Percentiles rank a stretch among this genome's conserved stretches.
Conservation (phyloP, 2,329 filamentous ascomycete genomes). For the Alternaria conjuncta region DNA sequence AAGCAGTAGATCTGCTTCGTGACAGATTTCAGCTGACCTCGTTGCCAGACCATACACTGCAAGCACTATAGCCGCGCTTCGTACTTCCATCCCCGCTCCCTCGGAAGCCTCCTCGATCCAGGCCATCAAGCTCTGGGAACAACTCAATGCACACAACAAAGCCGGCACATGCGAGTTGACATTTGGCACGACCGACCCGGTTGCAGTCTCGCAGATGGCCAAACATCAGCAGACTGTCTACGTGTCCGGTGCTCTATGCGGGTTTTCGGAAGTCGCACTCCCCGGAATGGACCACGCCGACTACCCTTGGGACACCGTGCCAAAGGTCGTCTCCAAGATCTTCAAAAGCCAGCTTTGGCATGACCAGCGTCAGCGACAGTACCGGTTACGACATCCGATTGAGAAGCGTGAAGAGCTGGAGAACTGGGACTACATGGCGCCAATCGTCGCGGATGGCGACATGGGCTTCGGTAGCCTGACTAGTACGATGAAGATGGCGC, state of each 20-base stretch:
- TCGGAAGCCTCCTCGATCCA: slow-evolving; percentile 41
- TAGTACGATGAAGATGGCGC: slow-evolving; percentile 50
- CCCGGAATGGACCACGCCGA: slow-evolving; percentile 53
- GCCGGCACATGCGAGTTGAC: slow-evolving; percentile 48
- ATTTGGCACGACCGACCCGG: slow-evolving; percentile 50
- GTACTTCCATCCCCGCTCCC: slow-evolving; percentile 33
- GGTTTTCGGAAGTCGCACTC: slow-evolving; percentile 46
- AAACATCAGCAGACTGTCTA: slow-evolving; percentile 51
- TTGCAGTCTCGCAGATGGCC: slow-evolving; percentile 47
- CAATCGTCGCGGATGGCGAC: slow-evolving; percentile 53
- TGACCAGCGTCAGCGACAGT: slow-evolving; percentile 51
- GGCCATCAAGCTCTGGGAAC: slow-evolving; percentile 49
- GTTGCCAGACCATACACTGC: slow-evolving; percentile 42
- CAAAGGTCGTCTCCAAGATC: slow-evolving; percentile 51
- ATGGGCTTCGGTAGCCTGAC: slow-evolving; percentile 54
- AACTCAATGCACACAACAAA: slow-evolving; percentile 43
- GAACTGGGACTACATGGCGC: slow-evolving; percentile 50
- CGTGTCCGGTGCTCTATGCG: slow-evolving; percentile 51
- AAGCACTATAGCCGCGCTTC: slow-evolving; percentile 44
- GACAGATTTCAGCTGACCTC: neutral
- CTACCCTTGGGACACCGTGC: slow-evolving; percentile 53
- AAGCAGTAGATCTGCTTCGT: neutral
- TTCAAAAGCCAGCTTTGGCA: slow-evolving; percentile 52
- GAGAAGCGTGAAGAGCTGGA: slow-evolving; percentile 43
- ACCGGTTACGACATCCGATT: slow-evolving; percentile 41